Evolutionary conservation across 805 yeast species (phyloP), one percentile per base, ranked within the genome.

Genomic region (Candida maris): DNA sequence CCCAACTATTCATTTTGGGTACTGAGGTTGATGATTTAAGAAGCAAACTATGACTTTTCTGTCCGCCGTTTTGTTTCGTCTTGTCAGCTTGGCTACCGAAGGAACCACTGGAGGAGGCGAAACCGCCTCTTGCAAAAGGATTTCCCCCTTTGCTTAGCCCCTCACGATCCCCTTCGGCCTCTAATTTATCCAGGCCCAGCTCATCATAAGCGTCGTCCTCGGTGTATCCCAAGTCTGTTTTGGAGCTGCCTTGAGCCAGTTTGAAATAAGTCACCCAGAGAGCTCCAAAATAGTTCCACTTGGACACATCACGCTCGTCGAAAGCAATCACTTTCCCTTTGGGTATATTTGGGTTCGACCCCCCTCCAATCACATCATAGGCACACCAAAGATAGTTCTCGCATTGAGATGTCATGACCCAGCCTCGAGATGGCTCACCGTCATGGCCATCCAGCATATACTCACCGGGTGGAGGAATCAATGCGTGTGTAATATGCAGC

Each of bases 331-430:
- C 44, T 14, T 57, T 54, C n/a, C 85, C 84, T 5, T 48, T 48
- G 32, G 66, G 67, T 28, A 60, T 58, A 21, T 62, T 65, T 21
- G 59, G 62, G 25, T 59, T 65, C 9, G 54, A 19, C 15, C 62
- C 65, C 3, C 74, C 79, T 14, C 83, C 83, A 42, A 77, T 63
- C 15, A 61, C 52, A 41, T 76, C 75, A 51, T 74, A 76, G 0
- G 81, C 82, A 63, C 83, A 77, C 77, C 81, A 78, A 14, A 71
- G 49, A 48, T 78, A 78, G 14, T 69, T 66, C 27, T 69, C 68
- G 59, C 85, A 79, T 41, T 74, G 71, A 16, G 60, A 61, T 37
- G 68, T 64, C 54, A 72, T 75, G 47, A 70, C 71, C 82, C 83
- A 77, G 22, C 76, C 77, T 25, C 68, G 56, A 4, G 62, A 49